These are phyloP conservation scores for Kodamaea ohmeri DNA, from an alignment of 1,139 yeast genomes.

Conservation along the genomic window DNA sequence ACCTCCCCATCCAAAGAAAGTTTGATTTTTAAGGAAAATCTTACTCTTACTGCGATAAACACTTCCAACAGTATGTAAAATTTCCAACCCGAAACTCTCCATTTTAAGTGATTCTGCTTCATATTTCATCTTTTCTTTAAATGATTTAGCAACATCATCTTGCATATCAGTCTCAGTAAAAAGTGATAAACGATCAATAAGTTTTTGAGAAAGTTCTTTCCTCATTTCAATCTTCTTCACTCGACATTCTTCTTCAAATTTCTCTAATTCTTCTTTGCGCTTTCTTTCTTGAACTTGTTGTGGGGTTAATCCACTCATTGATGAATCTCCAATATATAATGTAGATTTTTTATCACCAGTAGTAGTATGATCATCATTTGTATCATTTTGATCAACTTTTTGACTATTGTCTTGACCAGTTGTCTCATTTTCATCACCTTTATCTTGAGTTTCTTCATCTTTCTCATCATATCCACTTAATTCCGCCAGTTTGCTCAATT, in stretches of 20 bases:
- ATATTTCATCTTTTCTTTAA: conserved; percentile 64
- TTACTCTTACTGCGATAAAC: conserved; percentile 70
- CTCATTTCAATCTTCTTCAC: conserved; percentile 72
- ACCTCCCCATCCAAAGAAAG: conserved; percentile 77
- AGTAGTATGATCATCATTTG: conserved; percentile 1
- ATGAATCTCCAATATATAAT: conserved; percentile 16
- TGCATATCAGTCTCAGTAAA: conserved; percentile 83
- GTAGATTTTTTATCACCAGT: conserved; percentile 5
- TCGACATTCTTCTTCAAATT: conserved; percentile 76
- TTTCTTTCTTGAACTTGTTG: conserved; percentile 48
- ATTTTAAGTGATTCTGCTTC: conserved; percentile 88
- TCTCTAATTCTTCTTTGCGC: conserved; percentile 63
- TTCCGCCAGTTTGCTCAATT: conserved; percentile 70
- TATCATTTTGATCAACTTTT: neutral
- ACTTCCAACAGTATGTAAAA: conserved; percentile 80
- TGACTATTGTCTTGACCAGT: too few relatives aligned
- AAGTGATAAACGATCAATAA: conserved; percentile 65
- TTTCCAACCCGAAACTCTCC: conserved; percentile 93
- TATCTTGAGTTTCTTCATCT: conserved; percentile 5
- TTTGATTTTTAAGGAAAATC: conserved; percentile 56
- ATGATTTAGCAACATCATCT: conserved; percentile 64
- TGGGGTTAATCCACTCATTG: conserved; percentile 22
- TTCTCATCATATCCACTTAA: conserved; percentile 38
- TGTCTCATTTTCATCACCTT: conserved; percentile 4
- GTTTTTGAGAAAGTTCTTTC: conserved; percentile 58